These are phyloP conservation scores for Tetracladium marchalianum DNA, from an alignment of 495 filamentous ascomycete genomes.

Conservation along the genomic window DNA sequence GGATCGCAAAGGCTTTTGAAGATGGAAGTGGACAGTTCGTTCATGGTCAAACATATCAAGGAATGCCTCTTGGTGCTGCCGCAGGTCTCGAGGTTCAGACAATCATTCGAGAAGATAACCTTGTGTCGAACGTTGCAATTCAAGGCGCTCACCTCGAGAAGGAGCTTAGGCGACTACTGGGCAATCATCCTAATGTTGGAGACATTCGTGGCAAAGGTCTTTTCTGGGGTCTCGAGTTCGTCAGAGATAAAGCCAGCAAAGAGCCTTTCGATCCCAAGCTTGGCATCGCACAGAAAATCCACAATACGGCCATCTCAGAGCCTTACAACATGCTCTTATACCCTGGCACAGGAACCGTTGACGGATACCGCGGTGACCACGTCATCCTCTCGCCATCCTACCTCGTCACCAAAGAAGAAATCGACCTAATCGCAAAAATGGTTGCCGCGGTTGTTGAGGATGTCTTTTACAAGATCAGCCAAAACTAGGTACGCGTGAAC, in stretches of 20 bases:
- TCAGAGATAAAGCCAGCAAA: slow-evolving; percentile 36
- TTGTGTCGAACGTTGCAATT: slow-evolving; percentile 39
- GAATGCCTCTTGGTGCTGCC: slow-evolving; percentile 49
- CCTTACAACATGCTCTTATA: slow-evolving; percentile 59
- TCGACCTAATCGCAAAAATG: slow-evolving; percentile 46
- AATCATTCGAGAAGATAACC: slow-evolving; percentile 43
- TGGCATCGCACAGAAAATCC: slow-evolving; percentile 37
- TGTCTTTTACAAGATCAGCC: slow-evolving; percentile 13
- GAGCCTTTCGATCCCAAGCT: slow-evolving; percentile 33
- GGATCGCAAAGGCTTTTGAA: slow-evolving; percentile 43
- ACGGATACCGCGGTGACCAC: slow-evolving; percentile 64
- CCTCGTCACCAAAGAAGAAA: slow-evolving; percentile 50
- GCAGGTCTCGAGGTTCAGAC: slow-evolving; percentile 50
- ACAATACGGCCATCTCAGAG: slow-evolving; percentile 38
- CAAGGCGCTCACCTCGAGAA: slow-evolving; percentile 41
- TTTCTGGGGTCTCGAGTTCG: slow-evolving; percentile 55
- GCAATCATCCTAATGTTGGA: slow-evolving; percentile 45
- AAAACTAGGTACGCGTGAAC: too few relatives aligned
- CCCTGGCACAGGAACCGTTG: slow-evolving; percentile 55
- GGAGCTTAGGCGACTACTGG: slow-evolving; percentile 33
- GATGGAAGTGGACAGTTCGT: slow-evolving; percentile 44
- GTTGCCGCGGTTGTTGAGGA: slow-evolving; percentile 23
- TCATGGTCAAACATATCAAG: slow-evolving; percentile 55
- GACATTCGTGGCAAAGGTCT: slow-evolving; percentile 54
- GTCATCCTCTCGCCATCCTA: slow-evolving; percentile 68